Evolutionary conservation across 306 rosid genomes (phyloP), one percentile per base, ranked within the genome.

Genomic region (Vachellia collinsii): DNA sequence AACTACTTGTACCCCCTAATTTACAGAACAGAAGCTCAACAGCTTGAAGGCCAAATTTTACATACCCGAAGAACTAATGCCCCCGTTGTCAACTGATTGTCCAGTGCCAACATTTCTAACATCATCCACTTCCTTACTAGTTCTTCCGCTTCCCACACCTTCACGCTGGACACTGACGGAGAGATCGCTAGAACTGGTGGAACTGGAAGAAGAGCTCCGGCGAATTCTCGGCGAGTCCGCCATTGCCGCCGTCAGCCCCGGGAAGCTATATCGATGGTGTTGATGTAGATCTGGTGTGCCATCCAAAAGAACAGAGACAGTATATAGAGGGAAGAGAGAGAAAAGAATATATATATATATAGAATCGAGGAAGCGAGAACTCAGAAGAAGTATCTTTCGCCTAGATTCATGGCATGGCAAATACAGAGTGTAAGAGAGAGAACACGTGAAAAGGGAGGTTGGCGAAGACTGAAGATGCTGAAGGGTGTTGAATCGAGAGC

Each of bases 1-100:
- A 6, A 6, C 44, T 41, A 41, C 44, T 41, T 5, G 8, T 41
- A 41, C 44, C 44, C 44, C 44, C 44, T 5, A 5, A 50, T 50
- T 50, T 50, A 58, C 73, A 54, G 79, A 79, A 74, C 81, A 74
- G 20, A 16, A 73, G 29, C 58, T 73, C 29, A 81, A 81, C 25
- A 47, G 66, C 4, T 36, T 8, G 16, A 14, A 68, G 8, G 62
- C 67, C 51, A 56, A 79, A 29, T 34, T 63, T 25, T 3, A 67
- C 89, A n/a, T 46, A 89, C 96, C 93, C 81, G 90, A 73, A 68
- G 91, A 82, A 79, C 82, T 69, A 42, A 74, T 38, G 38, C 80
- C 79, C 59, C 86, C 84, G 62, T 70, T 79, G 39, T 75, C 81
- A 66, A 77, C 47, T 37, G 80, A 71, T 63, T 1, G 86, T 51